These are phyloP conservation scores for Umbelopsis sp. DNA, from an alignment of 371 early-diverging fungal species.

Conservation along the genomic window DNA sequence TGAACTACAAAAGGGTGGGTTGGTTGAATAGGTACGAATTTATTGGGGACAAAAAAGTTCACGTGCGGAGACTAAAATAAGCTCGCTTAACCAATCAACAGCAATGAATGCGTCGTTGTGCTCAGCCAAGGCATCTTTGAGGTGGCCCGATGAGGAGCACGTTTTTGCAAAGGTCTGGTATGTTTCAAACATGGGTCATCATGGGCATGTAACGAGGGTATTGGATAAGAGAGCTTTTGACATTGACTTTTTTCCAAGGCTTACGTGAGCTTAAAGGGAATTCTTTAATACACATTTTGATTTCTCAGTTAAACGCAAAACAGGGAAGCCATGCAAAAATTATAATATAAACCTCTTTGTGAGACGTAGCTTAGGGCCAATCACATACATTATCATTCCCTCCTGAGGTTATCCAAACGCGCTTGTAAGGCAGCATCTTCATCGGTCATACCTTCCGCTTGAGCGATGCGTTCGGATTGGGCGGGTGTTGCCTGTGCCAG, in stretches of 20 bases:
- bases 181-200: constrained; percentile 11
- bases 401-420: constrained; percentile 86
- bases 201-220: not conserved
- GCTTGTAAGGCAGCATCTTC: constrained; percentile 90
- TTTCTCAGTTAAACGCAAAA: too few relatives aligned
- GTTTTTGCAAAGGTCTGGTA: not conserved
- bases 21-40: constrained; percentile 9
- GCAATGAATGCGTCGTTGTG: constrained; percentile 7
- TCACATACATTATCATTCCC: constrained; percentile 58
- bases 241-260: too few relatives aligned
- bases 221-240: not conserved
- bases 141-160: constrained; percentile 11
- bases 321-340: too few relatives aligned
- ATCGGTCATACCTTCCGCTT: constrained; percentile 62
- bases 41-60: constrained; percentile 16
- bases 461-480: constrained; percentile 48
- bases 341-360: not conserved
- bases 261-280: too few relatives aligned
- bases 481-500: constrained; percentile 51
- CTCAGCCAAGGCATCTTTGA: constrained; percentile 1
- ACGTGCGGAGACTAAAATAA: constrained; percentile 16
- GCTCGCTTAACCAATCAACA: constrained; percentile 16
- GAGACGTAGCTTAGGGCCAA: constrained; percentile 1
- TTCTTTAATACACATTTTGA: too few relatives aligned
- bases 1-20: not conserved